Conservation (phyloP, 352 stramenopile species). For the Phytophthora pisi region DNA sequence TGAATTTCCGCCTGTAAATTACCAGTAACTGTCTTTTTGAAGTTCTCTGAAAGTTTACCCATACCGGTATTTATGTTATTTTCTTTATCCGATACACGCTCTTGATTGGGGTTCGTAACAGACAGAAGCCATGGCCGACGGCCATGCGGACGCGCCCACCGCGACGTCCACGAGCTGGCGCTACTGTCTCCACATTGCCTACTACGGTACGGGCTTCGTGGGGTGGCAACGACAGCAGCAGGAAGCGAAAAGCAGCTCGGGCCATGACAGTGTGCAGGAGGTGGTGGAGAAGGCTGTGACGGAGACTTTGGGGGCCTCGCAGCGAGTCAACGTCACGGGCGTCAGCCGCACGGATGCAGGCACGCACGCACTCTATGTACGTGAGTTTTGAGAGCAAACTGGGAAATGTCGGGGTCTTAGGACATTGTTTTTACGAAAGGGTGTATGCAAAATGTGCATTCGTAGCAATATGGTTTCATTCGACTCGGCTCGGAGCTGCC, state of each 20-base stretch:
- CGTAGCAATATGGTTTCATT: slow-evolving; percentile 87
- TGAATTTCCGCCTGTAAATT: no score
- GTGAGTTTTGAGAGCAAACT: background rate
- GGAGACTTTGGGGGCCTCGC: slow-evolving; percentile 39
- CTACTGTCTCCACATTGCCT: slow-evolving; percentile 80
- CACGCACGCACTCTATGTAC: slow-evolving; percentile 86
- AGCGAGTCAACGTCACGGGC: slow-evolving; percentile 82
- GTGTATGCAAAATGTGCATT: slow-evolving; percentile 21
- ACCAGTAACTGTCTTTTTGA: no score
- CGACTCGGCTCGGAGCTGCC: slow-evolving; percentile 48
- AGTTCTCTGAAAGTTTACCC: no score
- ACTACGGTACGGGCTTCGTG: slow-evolving; percentile 75
- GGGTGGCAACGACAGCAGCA: slow-evolving; percentile 87
- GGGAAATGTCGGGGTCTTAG: background rate
- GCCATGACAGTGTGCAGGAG: slow-evolving; percentile 80
- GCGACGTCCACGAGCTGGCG: slow-evolving; percentile 37
- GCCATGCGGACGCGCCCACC: slow-evolving; percentile 2
- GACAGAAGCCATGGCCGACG: slow-evolving; percentile 10
- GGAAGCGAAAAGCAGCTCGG: slow-evolving; percentile 47
- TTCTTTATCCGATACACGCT: background rate
- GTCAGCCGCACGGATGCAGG: slow-evolving; percentile 85
- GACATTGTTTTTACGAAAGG: slow-evolving; percentile 18
- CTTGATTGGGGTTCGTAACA: slow-evolving; percentile 18
- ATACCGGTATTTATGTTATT: no score
- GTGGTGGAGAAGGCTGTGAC: slow-evolving; percentile 77